A percentile compares a stretch with the other conserved stretches of the same genome.
Evolutionary conservation across 106 monocot species (phyloP).

Genomic region (Platanthera guangdongensis): DNA sequence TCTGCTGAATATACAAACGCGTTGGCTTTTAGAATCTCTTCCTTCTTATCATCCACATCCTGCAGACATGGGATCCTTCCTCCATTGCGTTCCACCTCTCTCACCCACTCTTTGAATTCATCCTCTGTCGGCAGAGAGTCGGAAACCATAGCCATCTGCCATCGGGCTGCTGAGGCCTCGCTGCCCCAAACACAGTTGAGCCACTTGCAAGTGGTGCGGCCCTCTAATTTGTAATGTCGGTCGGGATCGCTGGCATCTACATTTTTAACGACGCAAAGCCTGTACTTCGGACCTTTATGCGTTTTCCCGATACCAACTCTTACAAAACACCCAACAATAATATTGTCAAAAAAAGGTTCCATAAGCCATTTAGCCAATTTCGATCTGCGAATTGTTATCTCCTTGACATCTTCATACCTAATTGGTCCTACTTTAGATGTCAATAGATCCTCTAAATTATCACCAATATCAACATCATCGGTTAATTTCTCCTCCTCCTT

Average conservation of each 20-base stretch:
- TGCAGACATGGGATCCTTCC: slow-evolving; percentile 40
- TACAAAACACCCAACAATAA: slow-evolving; percentile 76
- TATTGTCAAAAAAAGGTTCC: slow-evolving; percentile 92
- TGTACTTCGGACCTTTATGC: slow-evolving; percentile 46
- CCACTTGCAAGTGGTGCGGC: slow-evolving; percentile 57
- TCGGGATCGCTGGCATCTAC: slow-evolving; percentile 75
- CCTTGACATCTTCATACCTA: slow-evolving; percentile 65
- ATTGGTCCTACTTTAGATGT: slow-evolving; percentile 31
- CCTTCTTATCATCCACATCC: slow-evolving; percentile 59
- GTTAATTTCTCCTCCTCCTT: slow-evolving; percentile 14
- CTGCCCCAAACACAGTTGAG: slow-evolving; percentile 67
- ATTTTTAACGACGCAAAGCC: slow-evolving; percentile 66
- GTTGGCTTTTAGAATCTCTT: slow-evolving; percentile 44
- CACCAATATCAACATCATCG: slow-evolving; percentile 23
- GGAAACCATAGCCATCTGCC: slow-evolving; percentile 86
- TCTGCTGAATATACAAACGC: slow-evolving; percentile 79
- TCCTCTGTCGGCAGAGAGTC: slow-evolving; percentile 52
- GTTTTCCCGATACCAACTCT: slow-evolving; percentile 70
- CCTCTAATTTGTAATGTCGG: slow-evolving; percentile 66
- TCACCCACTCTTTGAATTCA: slow-evolving; percentile 64
- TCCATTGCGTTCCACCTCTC: slow-evolving; percentile 42
- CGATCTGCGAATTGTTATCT: slow-evolving; percentile 69
- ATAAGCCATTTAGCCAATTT: slow-evolving; percentile 89
- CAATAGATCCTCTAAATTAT: slow-evolving; percentile 61
- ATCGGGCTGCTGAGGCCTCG: slow-evolving; percentile 63